Base-by-base conservation (phyloP, 176 grass and related monocot genomes). In the Otatea glauca region DNA sequence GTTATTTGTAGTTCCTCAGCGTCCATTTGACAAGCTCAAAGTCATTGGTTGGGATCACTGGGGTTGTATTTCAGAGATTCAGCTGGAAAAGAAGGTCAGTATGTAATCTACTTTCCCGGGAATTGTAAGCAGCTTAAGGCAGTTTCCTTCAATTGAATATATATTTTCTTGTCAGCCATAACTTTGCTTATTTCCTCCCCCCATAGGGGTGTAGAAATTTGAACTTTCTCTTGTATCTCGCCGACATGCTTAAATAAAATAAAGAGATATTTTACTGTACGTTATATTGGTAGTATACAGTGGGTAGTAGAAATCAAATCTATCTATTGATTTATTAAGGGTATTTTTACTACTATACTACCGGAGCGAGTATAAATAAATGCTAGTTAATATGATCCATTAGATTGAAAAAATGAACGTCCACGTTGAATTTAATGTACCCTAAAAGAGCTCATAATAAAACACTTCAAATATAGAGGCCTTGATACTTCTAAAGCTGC, bases 21-120 rank as follows among this genome's bases (percentile, higher is more conserved):
- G 87, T 98, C 48, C 96, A 98, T 86, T 88, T 98, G 83, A 98
- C 96, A 72, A 95, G 96, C 58, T 95, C 96, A 21, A 98, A 98
- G 80, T 98, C 96, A 43, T 68, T 98, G 68, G 96, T 98, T 63
- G 96, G 96, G 39, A 93, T 98, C 87, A 84, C 91, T 62, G 96
- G 96, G 41, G 91, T 98, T 68, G 93, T 98, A 87, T 90, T 29
- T 29, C 96, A 79, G 90, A 92, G 84, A 95, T 98, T 83, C 96
- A 98, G 24, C 89, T 93, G 85, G 93, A 95, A 88, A 98, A 93
- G 79, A 98, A 93, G 96, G 96, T 95, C 5, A 38, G 72, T 18
- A 35, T 76, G 16, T 29, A 47, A 23, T 56, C 5, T 65, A 53
- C 4, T 78, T 61, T 7, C 39, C 29, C 48, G 5, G 4, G 4